A percentile compares a stretch with the other conserved stretches of the same genome.
phyloP scores from a whole-genome alignment of 495 filamentous ascomycete species.

The Cudoniella acicularis region DNA sequence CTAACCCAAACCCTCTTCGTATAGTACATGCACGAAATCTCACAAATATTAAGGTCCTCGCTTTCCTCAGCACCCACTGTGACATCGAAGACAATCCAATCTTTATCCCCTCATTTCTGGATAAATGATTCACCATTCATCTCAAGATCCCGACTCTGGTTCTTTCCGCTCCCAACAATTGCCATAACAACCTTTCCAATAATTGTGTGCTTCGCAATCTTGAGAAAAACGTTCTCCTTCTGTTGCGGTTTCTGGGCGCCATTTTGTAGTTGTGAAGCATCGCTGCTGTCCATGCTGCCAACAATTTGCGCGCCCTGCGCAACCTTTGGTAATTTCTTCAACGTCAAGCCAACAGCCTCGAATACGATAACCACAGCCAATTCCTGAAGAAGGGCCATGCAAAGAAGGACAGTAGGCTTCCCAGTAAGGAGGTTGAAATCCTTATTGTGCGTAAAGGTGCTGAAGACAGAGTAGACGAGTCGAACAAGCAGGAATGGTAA shows the following conservation, averaged over 20 bases:
- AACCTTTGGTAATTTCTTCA: slow-evolving; percentile 7
- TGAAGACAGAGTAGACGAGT: slow-evolving; percentile 34
- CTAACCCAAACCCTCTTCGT: too few species aligned
- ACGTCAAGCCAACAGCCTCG: slow-evolving; percentile 34
- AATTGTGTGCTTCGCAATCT: slow-evolving; percentile 16
- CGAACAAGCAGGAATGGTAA: slow-evolving; percentile 40
- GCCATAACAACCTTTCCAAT: slow-evolving; percentile 21
- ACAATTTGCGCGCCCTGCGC: neutral
- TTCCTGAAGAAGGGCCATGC: slow-evolving; percentile 39
- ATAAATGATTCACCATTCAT: too few species aligned
- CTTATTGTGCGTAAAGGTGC: slow-evolving; percentile 30
- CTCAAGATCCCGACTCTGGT: neutral
- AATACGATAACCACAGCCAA: slow-evolving; percentile 32
- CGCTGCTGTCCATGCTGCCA: neutral
- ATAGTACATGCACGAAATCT: too few species aligned
- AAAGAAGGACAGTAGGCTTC: slow-evolving; percentile 33
- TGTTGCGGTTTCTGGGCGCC: neutral
- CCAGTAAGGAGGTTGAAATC: slow-evolving; percentile 35
- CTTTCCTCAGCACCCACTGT: too few species aligned
- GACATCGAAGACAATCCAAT: too few species aligned
- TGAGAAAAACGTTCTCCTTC: slow-evolving; percentile 3
- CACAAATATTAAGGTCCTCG: too few species aligned
- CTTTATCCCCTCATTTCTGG: too few species aligned
- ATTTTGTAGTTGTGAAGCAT: neutral
- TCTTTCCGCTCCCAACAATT: neutral